Conservation (phyloP, 805 yeast species). For the Candida michaelii region DNA sequence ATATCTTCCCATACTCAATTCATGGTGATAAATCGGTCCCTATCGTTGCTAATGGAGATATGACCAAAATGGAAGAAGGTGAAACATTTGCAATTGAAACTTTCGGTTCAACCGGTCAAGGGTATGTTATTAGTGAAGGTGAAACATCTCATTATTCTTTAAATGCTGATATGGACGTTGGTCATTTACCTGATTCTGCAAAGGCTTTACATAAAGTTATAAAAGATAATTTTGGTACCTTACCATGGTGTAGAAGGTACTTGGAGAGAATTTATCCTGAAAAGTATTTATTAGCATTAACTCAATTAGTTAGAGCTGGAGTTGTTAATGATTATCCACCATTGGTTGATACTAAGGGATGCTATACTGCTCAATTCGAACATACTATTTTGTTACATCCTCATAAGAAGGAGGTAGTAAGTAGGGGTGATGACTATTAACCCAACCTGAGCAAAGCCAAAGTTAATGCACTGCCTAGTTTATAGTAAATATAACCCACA, state of each 20-base stretch:
- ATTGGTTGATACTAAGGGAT: slow-evolving; percentile 74
- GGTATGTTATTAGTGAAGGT: slow-evolving; percentile 81
- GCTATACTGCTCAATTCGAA: slow-evolving; percentile 94
- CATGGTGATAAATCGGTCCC: slow-evolving; percentile 98
- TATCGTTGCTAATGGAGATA: slow-evolving; percentile 88
- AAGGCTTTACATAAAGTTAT: slow-evolving; percentile 67
- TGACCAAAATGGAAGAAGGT: slow-evolving; percentile 98
- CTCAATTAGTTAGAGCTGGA: slow-evolving; percentile 80
- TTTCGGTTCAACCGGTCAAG: slow-evolving; percentile 95
- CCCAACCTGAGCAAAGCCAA: no score
- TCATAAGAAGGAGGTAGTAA: slow-evolving; percentile 88
- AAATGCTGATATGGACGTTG: slow-evolving; percentile 40
- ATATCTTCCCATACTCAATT: slow-evolving; percentile 76
- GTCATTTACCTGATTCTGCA: slow-evolving; percentile 64
- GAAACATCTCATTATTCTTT: slow-evolving; percentile 93
- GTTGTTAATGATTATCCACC: slow-evolving; percentile 95
- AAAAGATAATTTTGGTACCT: slow-evolving; percentile 82
- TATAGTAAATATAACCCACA: no score
- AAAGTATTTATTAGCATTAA: slow-evolving; percentile 83
- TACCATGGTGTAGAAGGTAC: slow-evolving; percentile 96
- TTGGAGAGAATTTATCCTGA: slow-evolving; percentile 90
- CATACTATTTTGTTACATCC: slow-evolving; percentile 92
- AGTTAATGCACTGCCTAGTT: no score
- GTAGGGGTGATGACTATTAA: slow-evolving; percentile 93
- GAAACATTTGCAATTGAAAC: slow-evolving; percentile 98